Evolutionary conservation across 345 rosid genomes (phyloP), one percentile per base, ranked within the genome.

Genomic region (Durio zibethinus): DNA sequence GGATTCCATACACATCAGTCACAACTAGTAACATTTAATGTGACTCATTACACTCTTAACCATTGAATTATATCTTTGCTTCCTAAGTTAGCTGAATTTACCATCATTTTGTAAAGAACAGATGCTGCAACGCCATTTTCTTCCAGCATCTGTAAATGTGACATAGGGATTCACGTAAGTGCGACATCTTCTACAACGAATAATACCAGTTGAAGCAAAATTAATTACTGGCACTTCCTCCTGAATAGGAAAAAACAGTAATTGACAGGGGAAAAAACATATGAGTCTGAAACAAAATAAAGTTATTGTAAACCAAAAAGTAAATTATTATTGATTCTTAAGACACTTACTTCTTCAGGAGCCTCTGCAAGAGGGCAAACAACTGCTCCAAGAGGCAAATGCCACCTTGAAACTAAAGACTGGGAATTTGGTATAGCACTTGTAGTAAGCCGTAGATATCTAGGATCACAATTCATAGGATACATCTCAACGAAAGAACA

Each of bases 121-220:
- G 63, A 97, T 90, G 87, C 94, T 97, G 89, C 99, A 97, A 35
- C 98, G 92, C 99, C 99, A 97, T 87, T 97, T 97, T 81, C 98
- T 89, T 86, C 99, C 99, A 75, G 94, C 88, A 87, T 97, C 99
- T 0, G 96, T 84, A 86, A 97, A 97, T 5, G 89, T 86, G 79
- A 97, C 93, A 82, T 83, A 88, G 27, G 99, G 99, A 88, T 97
- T 97, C 80, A 97, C 91, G 83, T 94, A 97, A 76, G 99, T 94
- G 60, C 99, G 97, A 78, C 98, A 94, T 86, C 97, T 89, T 85
- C 98, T 90, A 86, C 99, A 97, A 74, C 99, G 98, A 78, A 97
- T 89, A 82, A 94, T 97, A 75, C 98, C 97, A 78, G 86, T 80
- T 75, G 97, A 86, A 68, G 86, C 91, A 69, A 92, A 97, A 89